Evolutionary conservation across 2,329 filamentous ascomycete genomes (phyloP), one percentile per base, ranked within the genome.

Genomic region (Penicillium thymicola): DNA sequence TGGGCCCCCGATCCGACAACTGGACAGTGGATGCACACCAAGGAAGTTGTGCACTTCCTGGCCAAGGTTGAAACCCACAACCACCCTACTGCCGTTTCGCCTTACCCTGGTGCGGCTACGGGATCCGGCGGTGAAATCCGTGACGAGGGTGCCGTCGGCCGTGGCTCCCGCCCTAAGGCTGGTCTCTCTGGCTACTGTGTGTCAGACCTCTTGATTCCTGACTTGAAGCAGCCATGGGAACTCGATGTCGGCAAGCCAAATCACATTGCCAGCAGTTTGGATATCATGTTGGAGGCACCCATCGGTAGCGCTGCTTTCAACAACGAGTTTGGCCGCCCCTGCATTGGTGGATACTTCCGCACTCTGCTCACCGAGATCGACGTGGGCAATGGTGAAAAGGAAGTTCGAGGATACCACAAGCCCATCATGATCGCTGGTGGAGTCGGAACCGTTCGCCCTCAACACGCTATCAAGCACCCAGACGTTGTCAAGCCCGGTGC

Each of bases 51-150:
- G 21, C 90, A 97, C 71, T 89, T 92, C 66, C 79, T 99, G 46
- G 87, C 88, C 72, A 99, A 99, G 78, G 94, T 97, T 49, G 94
- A 99, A 78, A 97, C 94, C 2, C 93, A 97, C 78, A 97, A 97
- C 74, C 93, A 97, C 70, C 93, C 93, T 2, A 97, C 94, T 6
- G 93, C 93, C 9, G 95, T 99, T 51, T 96, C 92, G 0, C 92
- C 92, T 0, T 96, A 90, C 70, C 86, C 93, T 5, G 94, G 94
- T 69, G 94, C 94, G 10, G 94, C 94, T 8, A 99, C 94, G 38
- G 94, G 94, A 28, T 92, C 92, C 30, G 94, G 94, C 65, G 94
- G 94, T 66, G 93, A 97, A 73, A 97, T 97, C 65, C 84, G 93
- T 78, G 92, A 97, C 67, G 93, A 97, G 75, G 94, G 92, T 53